These are phyloP conservation scores for Sclerotinia borealis DNA, from an alignment of 2,329 filamentous ascomycete species.

Conservation along the genomic window DNA sequence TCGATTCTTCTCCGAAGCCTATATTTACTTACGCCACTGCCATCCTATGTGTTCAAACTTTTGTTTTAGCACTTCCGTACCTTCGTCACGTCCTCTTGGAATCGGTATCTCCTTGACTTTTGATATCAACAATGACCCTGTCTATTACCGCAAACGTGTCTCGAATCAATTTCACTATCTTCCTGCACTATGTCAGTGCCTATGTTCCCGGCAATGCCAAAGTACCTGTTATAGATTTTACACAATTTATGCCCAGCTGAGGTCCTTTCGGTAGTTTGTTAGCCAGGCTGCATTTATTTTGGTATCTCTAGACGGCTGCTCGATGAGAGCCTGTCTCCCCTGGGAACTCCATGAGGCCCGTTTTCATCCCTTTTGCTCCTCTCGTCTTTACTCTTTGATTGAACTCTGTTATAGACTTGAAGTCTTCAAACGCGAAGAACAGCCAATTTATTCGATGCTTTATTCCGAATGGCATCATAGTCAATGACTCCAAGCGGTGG, in stretches of 20 bases:
- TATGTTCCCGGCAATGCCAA: background rate
- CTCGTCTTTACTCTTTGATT: background rate
- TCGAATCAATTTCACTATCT: no score
- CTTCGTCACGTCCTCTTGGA: background rate
- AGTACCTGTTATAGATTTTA: background rate
- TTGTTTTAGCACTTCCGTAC: background rate
- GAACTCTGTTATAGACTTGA: background rate
- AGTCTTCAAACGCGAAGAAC: background rate
- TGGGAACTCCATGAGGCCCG: background rate
- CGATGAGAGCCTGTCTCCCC: no score
- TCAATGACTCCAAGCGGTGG: background rate
- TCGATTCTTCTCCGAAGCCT: background rate
- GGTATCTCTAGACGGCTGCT: no score
- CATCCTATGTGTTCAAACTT: background rate
- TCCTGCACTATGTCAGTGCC: background rate
- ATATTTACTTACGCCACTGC: background rate
- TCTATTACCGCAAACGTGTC: no score
- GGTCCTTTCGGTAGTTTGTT: background rate
- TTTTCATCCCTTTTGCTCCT: background rate
- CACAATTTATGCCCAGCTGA: background rate
- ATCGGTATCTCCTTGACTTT: no score
- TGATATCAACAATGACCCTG: background rate
- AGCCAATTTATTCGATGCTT: background rate
- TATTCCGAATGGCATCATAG: background rate
- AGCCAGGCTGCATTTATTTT: background rate